These are phyloP conservation scores for Nepenthes mirabilis DNA, from an alignment of 148 eudicot genomes.

Conservation along the genomic window DNA sequence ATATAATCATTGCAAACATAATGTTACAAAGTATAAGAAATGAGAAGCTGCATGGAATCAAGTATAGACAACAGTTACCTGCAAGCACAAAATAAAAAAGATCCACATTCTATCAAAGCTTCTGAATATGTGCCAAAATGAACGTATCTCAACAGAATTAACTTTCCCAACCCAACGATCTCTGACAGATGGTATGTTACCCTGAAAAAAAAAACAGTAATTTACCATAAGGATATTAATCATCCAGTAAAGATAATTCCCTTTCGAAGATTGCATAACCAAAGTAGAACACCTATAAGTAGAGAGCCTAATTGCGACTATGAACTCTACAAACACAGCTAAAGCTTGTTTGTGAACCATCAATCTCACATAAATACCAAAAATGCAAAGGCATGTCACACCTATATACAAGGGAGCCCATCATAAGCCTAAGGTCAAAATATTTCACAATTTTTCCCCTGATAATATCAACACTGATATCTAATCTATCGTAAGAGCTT, in stretches of 20 bases:
- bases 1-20: not conserved
- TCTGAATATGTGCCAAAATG: slow-evolving; percentile 91
- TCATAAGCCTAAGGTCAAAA: too few relatives aligned
- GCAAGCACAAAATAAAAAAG: slow-evolving; percentile 80
- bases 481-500: too few relatives aligned
- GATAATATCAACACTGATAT: too few relatives aligned
- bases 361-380: too few relatives aligned
- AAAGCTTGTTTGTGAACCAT: too few relatives aligned
- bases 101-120: slow-evolving; percentile 99
- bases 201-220: slow-evolving; percentile 29
- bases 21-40: not conserved
- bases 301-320: too few relatives aligned
- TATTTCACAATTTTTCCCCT: too few relatives aligned
- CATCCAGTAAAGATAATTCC: not conserved
- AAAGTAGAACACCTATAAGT: not conserved
- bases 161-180: slow-evolving; percentile 94
- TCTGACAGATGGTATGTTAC: slow-evolving; percentile 29
- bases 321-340: too few relatives aligned
- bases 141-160: slow-evolving; percentile 90
- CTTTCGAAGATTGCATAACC: not conserved
- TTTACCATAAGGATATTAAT: not conserved
- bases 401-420: too few relatives aligned
- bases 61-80: slow-evolving; percentile 28
- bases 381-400: too few relatives aligned
- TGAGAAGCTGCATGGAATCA: not conserved